Conservation (phyloP, 108 stramenopile species). For the Skeletonema grethae region DNA sequence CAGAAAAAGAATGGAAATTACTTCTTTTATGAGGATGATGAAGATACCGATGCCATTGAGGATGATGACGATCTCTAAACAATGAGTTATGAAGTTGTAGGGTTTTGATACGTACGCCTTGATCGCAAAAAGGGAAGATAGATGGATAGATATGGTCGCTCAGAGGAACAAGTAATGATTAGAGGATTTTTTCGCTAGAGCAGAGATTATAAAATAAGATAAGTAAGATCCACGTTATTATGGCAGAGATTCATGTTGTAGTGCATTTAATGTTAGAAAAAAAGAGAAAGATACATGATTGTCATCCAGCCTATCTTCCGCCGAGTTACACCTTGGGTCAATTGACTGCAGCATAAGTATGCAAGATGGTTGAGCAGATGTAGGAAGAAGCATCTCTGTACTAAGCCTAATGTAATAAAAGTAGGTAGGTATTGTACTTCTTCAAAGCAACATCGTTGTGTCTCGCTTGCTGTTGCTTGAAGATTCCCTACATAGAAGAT, state of each 20-base stretch:
- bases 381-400: too few species aligned
- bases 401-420: too few species aligned
- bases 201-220: not conserved
- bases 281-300: too few species aligned
- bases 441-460: too few species aligned
- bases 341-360: too few species aligned
- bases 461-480: too few species aligned
- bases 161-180: not conserved
- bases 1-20: constrained; percentile 98
- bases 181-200: not conserved
- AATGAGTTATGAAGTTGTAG: not conserved
- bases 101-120: not conserved
- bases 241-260: not conserved
- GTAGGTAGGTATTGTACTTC: too few species aligned
- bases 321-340: too few species aligned
- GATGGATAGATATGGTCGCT: not conserved
- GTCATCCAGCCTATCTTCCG: too few species aligned
- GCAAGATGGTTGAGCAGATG: too few species aligned
- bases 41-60: constrained; percentile 56
- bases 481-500: too few species aligned
- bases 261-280: too few species aligned
- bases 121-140: not conserved
- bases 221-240: not conserved
- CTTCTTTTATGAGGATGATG: constrained; percentile 93
- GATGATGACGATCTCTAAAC: constrained; percentile 60